Evolutionary conservation across 495 filamentous ascomycete species (phyloP).

Genomic region (Hypoxylon lienhwacheense): DNA sequence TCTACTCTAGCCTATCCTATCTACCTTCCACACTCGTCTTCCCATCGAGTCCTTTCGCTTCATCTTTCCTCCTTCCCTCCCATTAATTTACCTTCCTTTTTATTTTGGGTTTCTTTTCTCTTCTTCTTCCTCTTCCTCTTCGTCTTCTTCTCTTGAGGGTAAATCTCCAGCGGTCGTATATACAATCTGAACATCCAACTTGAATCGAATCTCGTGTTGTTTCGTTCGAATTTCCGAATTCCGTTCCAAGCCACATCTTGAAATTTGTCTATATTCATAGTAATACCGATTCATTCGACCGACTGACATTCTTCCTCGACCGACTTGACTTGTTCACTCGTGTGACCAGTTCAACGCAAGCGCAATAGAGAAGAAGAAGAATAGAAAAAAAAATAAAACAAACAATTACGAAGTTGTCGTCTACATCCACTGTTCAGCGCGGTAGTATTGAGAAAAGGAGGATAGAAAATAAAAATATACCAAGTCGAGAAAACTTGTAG

Average conservation of each 20-base stretch:
- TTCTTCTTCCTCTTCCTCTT: conserved; percentile 21
- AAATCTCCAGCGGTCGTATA: conserved; percentile 20
- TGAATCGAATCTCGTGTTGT: conserved; percentile 23
- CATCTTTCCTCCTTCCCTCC: conserved; percentile 16
- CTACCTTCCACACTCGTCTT: conserved; percentile 25
- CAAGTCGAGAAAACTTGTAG: conserved; percentile 22
- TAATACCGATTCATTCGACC: conserved; percentile 31
- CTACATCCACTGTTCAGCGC: conserved; percentile 11
- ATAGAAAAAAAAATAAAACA: too few relatives aligned
- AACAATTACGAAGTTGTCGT: conserved; percentile 13
- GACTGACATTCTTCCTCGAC: conserved; percentile 14
- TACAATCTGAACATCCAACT: conserved; percentile 12
- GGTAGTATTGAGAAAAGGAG: conserved; percentile 17
- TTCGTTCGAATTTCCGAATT: conserved; percentile 24
- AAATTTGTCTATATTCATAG: conserved; percentile 26
- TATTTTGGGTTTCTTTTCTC: conserved; percentile 19
- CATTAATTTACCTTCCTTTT: conserved; percentile 17
- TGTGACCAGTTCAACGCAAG: conserved; percentile 24
- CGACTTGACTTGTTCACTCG: conserved; percentile 19
- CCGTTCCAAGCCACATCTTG: conserved; percentile 32
- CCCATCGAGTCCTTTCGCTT: conserved; percentile 32
- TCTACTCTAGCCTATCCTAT: too few relatives aligned
- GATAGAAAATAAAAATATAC: conserved; percentile 1
- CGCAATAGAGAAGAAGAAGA: too few relatives aligned
- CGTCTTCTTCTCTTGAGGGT: conserved; percentile 28